Base-by-base conservation (phyloP, 345 rosid genomes). In the Eucalyptus polyanthemos region DNA sequence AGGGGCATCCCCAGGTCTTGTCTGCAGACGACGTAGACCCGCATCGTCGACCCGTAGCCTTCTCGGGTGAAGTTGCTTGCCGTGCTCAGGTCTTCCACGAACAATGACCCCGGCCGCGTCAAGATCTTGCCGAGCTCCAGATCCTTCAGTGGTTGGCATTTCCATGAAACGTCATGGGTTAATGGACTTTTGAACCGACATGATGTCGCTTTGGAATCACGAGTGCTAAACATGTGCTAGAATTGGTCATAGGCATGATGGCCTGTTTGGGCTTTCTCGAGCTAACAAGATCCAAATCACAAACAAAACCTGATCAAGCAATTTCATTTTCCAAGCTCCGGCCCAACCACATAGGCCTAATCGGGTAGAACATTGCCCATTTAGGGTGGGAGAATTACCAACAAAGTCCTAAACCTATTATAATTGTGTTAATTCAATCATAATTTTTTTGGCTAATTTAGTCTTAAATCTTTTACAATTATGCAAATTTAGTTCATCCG, bases 91-190 rank as follows among this genome's bases (percentile, higher is more conserved):
- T 94, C 92, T 7, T 89, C 51, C 0, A 88, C 1, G 44, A 87
- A 92, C 9, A 91, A 14, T 7, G 93, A 91, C 53, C 91, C 90
- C 11, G 93, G 92, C 86, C 94, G 92, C 4, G 47, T 6, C 44
- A 93, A 17, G 27, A 86, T 37, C 89, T 93, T 94, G 4, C 88
- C 92, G 7, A 93, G 90, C 53, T 94, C 93, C 31, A 92, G 65
- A 87, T 93, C 93, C 94, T 94, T 72, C 81, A 72, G 40, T 5
- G 37, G 19, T 72, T 10, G 40, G 24, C 24, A 72, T 72, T 34
- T 37, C 81, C 45, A 14, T n/a, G 19, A 14, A 65, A 65, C 34
- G 62, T 56, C 62, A 29, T 14, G 37, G 72, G 34, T 65, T 65
- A 65, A 14, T 65, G 37, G 72, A 65, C 37, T 65, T 65, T 65